These are phyloP conservation scores for Xylaria hypoxylon DNA, from an alignment of 2,329 filamentous ascomycete genomes.

Conservation along the genomic window DNA sequence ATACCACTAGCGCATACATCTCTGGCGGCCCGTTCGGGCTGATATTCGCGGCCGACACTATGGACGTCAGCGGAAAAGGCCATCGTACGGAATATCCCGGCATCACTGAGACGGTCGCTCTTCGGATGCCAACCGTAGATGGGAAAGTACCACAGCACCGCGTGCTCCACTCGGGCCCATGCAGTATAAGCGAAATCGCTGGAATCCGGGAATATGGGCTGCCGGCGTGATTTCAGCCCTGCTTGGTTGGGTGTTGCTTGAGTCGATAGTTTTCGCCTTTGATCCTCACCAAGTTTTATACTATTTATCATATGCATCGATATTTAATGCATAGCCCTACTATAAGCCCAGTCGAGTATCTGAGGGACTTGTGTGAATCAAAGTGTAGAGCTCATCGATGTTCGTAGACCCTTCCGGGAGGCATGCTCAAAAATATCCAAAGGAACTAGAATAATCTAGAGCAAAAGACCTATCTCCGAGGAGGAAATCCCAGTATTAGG, in stretches of 20 bases:
- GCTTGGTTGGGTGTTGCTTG: background rate
- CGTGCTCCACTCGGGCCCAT: slow-evolving; percentile 57
- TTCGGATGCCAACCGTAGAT: slow-evolving; percentile 54
- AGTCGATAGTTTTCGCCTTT: background rate
- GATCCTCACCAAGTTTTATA: too few relatives aligned
- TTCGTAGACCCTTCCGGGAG: too few relatives aligned
- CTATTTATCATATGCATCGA: too few relatives aligned
- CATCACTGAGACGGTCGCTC: slow-evolving; percentile 51
- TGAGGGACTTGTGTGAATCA: too few relatives aligned
- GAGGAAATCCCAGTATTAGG: too few relatives aligned
- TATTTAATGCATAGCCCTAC: too few relatives aligned
- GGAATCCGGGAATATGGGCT: slow-evolving; percentile 35
- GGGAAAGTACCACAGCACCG: slow-evolving; percentile 53
- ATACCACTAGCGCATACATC: slow-evolving; percentile 51
- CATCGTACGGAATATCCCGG: slow-evolving; percentile 57
- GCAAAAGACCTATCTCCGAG: too few relatives aligned
- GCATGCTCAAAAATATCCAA: too few relatives aligned
- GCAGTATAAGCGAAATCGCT: slow-evolving; percentile 45
- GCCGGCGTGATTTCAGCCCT: background rate
- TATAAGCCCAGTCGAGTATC: too few relatives aligned
- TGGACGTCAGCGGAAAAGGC: slow-evolving; percentile 54
- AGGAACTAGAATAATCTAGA: too few relatives aligned
- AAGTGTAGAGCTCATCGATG: too few relatives aligned
- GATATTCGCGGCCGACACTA: slow-evolving; percentile 58
- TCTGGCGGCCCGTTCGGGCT: slow-evolving; percentile 55